Base-by-base conservation (phyloP, 2,329 filamentous ascomycete genomes). In the Neodidymelliopsis sp. region DNA sequence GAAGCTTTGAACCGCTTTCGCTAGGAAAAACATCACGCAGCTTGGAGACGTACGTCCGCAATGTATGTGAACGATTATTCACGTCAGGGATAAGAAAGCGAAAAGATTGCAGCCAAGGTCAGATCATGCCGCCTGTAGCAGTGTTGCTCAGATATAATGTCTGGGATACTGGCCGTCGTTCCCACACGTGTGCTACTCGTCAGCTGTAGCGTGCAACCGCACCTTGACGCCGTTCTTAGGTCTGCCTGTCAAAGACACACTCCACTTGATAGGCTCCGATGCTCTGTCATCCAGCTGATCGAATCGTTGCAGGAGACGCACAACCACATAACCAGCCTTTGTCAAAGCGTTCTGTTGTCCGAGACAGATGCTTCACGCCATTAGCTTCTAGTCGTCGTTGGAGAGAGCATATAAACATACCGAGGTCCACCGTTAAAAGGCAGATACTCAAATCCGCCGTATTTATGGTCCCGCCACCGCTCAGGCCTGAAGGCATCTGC, bases 351-450 rank as follows among this genome's bases (percentile, higher is more conserved):
- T 40, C 23, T 40, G 35, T 27, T 47, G 35, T 22, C 37, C 44
- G 4, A 47, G 22, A 20, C 44, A 40, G 10, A 45, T 45, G 10
- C 42, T 45, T 3, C 11, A 11, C 13, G 12, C 10, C 9, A 29
- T 36, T 45, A 2, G 56, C 47, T 43, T 62, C 56, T 7, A 57
- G 49, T 1, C 57, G 57, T n/a, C 8, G 27, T 11, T 6, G 23
- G 23, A 24, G 6, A 28, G n/a, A 36, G 56, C 56, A 37, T 60
- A 53, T 29, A 58, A 29, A 29, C 62, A 59, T 18, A 63, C 57
- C 63, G 48, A 8, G 63, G 63, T 0, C 63, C 63, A 6, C 60
- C 62, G 9, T 60, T 63, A 37, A 66, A 66, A 5, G 63, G 62
- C 8, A 67, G 13, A 9, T 60, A 65, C 33, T 59, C 57, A 57